A percentile compares a stretch with the other conserved stretches of the same genome.
Conservation (phyloP, 768 basidiomycete species). For the Pisolithus albus region DNA sequence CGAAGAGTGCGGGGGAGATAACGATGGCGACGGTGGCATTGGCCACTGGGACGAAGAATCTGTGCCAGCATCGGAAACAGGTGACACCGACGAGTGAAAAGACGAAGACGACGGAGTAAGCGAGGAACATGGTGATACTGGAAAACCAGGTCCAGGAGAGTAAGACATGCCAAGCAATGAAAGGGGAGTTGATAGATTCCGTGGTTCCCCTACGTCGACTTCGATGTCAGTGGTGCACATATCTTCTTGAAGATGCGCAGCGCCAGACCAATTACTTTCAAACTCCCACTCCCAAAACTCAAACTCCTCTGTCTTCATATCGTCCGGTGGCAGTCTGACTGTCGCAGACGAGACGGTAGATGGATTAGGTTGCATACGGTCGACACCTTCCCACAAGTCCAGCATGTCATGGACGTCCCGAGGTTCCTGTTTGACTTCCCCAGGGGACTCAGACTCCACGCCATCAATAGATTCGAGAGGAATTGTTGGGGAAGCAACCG, state of each 20-base stretch:
- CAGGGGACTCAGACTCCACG: conserved; percentile 21
- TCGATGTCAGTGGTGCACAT: conserved; percentile 18
- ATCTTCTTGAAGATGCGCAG: conserved; percentile 13
- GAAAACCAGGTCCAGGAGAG: conserved; percentile 4
- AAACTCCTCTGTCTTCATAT: conserved; percentile 39
- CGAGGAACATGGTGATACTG: conserved; percentile 17
- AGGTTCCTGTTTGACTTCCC: conserved; percentile 49
- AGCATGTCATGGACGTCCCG: conserved; percentile 57
- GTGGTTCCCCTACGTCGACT: conserved; percentile 41
- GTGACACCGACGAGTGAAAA: conserved; percentile 12
- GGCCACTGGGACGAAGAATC: conserved; percentile 11
- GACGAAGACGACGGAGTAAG: conserved; percentile 11
- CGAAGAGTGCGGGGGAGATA: conserved; percentile 6
- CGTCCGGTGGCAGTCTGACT: conserved; percentile 29
- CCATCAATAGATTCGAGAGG: conserved; percentile 16
- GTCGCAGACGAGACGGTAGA: conserved; percentile 24
- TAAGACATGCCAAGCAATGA: background rate
- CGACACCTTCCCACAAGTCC: conserved; percentile 65
- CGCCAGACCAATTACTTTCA: conserved; percentile 20
- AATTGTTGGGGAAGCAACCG: conserved; percentile 15
- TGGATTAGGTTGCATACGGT: conserved; percentile 24
- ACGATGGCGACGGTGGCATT: conserved; percentile 11
- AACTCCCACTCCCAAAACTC: conserved; percentile 33
- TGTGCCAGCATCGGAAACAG: conserved; percentile 12
- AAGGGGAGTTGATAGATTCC: conserved; percentile 9